Percentiles rank a stretch among this genome's conserved stretches.
Evolutionary conservation across 2,329 filamentous ascomycete species (phyloP).

Genomic region (Cladophialophora chaetospira): DNA sequence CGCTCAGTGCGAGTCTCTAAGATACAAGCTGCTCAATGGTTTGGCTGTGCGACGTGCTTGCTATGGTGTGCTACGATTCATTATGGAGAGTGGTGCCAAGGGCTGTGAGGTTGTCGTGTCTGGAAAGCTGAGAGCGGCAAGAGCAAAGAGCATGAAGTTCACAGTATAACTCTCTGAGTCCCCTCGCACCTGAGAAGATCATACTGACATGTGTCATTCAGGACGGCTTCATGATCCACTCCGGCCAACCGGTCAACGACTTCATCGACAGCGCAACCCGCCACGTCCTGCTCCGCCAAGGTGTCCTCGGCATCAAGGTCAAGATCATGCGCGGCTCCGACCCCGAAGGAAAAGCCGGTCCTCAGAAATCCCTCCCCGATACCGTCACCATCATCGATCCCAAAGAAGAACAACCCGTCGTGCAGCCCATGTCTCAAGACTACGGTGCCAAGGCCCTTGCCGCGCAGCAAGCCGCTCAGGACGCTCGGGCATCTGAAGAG

Average conservation of each 20-base stretch:
- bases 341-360: slow-evolving; percentile 97
- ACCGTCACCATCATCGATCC: slow-evolving; percentile 99
- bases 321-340: slow-evolving; percentile 99
- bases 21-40: slow-evolving; percentile 99
- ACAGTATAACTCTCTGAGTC: slow-evolving; percentile 61
- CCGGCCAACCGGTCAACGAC: slow-evolving; percentile 98
- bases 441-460: slow-evolving; percentile 89
- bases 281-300: slow-evolving; percentile 99
- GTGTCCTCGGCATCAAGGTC: slow-evolving; percentile 99
- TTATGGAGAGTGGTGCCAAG: slow-evolving; percentile 99
- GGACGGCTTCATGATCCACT: slow-evolving; percentile 99
- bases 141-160: slow-evolving; percentile 99
- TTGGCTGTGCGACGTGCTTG: slow-evolving; percentile 97
- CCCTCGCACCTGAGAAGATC: neutral
- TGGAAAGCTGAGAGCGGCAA: slow-evolving; percentile 96
- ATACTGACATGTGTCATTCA: slow-evolving; percentile 35
- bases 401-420: slow-evolving; percentile 96
- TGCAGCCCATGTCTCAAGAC: slow-evolving; percentile 96
- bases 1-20: slow-evolving; percentile 99
- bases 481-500: slow-evolving; percentile 61
- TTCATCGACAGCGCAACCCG: slow-evolving; percentile 99
- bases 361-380: slow-evolving; percentile 95
- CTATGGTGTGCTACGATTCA: slow-evolving; percentile 99
- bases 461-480: slow-evolving; percentile 58
- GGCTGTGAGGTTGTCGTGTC: slow-evolving; percentile 99